phyloP scores from a whole-genome alignment of 2,329 filamentous ascomycete species.

The Aureobasidium sp. region DNA sequence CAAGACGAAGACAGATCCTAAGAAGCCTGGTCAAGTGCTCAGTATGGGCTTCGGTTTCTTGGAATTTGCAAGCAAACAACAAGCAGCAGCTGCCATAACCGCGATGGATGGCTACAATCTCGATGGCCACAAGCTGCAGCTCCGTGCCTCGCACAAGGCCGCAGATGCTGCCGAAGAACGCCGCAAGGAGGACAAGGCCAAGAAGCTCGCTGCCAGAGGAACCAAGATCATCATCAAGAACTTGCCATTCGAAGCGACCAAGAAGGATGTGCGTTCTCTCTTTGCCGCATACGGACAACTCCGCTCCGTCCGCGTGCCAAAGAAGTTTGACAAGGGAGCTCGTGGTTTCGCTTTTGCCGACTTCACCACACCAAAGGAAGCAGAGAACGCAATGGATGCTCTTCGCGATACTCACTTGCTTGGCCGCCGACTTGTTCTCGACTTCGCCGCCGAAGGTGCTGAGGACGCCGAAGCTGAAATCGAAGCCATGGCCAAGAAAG shows the following conservation, averaged over 20 bases:
- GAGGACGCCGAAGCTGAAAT: conserved; percentile 94
- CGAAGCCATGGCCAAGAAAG: conserved; percentile 93
- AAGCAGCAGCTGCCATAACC: conserved; percentile 71
- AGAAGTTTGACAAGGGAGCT: conserved; percentile 83
- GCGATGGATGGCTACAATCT: conserved; percentile 85
- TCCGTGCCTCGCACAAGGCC: conserved; percentile 81
- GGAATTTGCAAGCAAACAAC: conserved; percentile 71
- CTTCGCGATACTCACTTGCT: conserved; percentile 89
- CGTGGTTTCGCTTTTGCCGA: conserved; percentile 96
- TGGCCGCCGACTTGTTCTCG: conserved; percentile 79
- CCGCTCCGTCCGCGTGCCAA: conserved; percentile 84
- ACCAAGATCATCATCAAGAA: conserved; percentile 99
- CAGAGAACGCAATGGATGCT: conserved; percentile 82
- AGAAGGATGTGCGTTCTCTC: conserved; percentile 81
- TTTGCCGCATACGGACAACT: conserved; percentile 89
- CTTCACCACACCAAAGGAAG: conserved; percentile 86
- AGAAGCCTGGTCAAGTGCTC: conserved; percentile 75
- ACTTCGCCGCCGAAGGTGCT: conserved; percentile 83
- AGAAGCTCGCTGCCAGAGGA: conserved; percentile 66
- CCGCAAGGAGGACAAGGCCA: conserved; percentile 72
- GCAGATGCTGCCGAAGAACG: conserved; percentile 82
- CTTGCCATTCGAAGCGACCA: conserved; percentile 87
- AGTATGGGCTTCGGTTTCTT: conserved; percentile 98
- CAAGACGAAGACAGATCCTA: conserved; percentile 90
- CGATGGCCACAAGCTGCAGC: conserved; percentile 77